Conservation (phyloP, 176 grass and related monocot species). For the Oryza officinalis region DNA sequence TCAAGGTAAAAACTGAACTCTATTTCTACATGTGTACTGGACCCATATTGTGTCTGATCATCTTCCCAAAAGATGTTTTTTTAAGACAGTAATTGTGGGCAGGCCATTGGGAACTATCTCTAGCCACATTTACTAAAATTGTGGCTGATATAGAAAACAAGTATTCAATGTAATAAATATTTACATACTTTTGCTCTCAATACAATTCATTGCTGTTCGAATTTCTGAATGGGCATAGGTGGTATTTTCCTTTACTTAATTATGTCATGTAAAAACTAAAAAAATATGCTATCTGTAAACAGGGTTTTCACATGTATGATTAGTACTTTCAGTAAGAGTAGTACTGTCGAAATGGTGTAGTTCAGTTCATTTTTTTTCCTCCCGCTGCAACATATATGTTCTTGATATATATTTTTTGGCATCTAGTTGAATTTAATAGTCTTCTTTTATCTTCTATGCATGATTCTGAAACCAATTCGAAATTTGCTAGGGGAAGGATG, state of each 20-base stretch:
- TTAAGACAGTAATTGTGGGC: background rate
- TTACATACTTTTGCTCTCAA: slow-evolving; percentile 10
- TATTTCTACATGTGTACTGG: background rate
- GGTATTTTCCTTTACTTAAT: slow-evolving; percentile 18
- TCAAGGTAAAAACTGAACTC: slow-evolving; percentile 50
- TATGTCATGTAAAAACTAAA: slow-evolving; percentile 5
- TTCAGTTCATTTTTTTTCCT: background rate
- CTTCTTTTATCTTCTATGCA: slow-evolving; percentile 6
- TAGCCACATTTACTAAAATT: background rate
- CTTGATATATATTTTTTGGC: background rate
- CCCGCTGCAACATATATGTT: background rate
- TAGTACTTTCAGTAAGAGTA: slow-evolving; percentile 10
- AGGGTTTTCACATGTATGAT: background rate
- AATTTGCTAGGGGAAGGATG: slow-evolving; percentile 47
- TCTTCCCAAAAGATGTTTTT: background rate
- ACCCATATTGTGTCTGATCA: background rate
- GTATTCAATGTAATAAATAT: slow-evolving; percentile 5
- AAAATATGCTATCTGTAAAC: slow-evolving; percentile 9
- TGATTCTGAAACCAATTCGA: slow-evolving; percentile 27
- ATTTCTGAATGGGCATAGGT: slow-evolving; percentile 24
- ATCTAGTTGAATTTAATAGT: slow-evolving; percentile 8
- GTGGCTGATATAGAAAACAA: background rate
- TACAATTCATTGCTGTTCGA: slow-evolving; percentile 20
- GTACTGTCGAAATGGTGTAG: background rate
- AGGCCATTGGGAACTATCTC: slow-evolving; percentile 9